These are phyloP conservation scores for Cyberlindnera saturnus DNA, from an alignment of 805 yeast species.

Conservation along the genomic window DNA sequence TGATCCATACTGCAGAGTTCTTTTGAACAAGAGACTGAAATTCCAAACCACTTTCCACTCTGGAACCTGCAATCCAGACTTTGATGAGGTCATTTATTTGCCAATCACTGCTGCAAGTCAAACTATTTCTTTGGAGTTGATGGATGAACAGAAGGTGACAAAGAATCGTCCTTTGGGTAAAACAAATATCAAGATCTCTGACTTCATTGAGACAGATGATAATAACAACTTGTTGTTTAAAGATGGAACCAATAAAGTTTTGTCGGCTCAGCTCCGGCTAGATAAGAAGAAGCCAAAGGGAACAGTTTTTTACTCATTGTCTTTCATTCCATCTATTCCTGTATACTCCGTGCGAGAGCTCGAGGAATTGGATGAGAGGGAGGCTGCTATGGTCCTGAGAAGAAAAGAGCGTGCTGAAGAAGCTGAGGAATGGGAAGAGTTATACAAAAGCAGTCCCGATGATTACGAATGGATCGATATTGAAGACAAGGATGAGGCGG, in stretches of 20 bases:
- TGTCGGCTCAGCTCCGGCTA: conserved; percentile 27
- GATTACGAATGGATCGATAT: conserved; percentile 59
- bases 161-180: conserved; percentile 63
- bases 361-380: conserved; percentile 37
- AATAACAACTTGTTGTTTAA: conserved; percentile 42
- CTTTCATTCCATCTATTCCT: conserved; percentile 62
- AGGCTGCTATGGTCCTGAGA: conserved; percentile 32
- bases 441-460: conserved; percentile 50
- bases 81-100: conserved; percentile 50
- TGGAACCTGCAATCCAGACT: conserved; percentile 50
- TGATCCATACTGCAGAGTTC: conserved; percentile 65
- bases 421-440: conserved; percentile 39
- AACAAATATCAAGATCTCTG: conserved; percentile 42
- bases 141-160: conserved; percentile 61
- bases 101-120: conserved; percentile 60
- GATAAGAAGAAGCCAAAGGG: conserved; percentile 44
- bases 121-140: conserved; percentile 48
- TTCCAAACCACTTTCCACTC: conserved; percentile 51
- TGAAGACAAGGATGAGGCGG: conserved; percentile 33
- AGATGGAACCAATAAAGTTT: conserved; percentile 44
- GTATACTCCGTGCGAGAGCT: conserved; percentile 56
- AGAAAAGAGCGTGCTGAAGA: conserved; percentile 28
- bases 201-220: conserved; percentile 41
- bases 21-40: conserved; percentile 50
- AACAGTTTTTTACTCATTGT: conserved; percentile 43